phyloP scores from a whole-genome alignment of 495 filamentous ascomycete genomes.

The Xylaria sp. region DNA sequence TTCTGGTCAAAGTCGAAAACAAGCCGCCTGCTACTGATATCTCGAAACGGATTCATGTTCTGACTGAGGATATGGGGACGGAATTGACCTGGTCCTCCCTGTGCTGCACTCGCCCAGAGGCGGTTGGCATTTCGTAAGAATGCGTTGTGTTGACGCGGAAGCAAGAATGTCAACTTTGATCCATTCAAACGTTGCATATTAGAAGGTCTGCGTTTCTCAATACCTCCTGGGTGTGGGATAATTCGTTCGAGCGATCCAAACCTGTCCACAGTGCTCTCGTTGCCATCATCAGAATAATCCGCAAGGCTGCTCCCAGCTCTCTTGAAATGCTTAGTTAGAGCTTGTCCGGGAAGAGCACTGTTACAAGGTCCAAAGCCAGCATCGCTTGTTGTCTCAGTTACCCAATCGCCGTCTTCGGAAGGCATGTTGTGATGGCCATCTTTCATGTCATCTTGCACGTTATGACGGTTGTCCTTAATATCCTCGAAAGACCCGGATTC shows the following conservation, averaged over 20 bases:
- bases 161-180: slow-evolving; percentile 35
- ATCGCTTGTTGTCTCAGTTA: slow-evolving; percentile 39
- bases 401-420: slow-evolving; percentile 35
- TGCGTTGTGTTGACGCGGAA: slow-evolving; percentile 33
- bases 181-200: slow-evolving; percentile 34
- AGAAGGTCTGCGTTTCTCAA: slow-evolving; percentile 11
- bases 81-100: slow-evolving; percentile 28
- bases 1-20: slow-evolving; percentile 19
- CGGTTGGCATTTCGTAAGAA: slow-evolving; percentile 39
- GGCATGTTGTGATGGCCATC: not conserved
- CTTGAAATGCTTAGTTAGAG: slow-evolving; percentile 29
- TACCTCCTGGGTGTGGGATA: slow-evolving; percentile 33
- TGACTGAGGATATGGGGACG: slow-evolving; percentile 31
- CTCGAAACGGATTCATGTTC: slow-evolving; percentile 36
- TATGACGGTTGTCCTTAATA: not conserved
- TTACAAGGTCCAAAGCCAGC: slow-evolving; percentile 28
- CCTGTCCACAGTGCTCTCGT: slow-evolving; percentile 15
- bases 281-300: slow-evolving; percentile 42
- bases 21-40: slow-evolving; percentile 24
- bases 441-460: not conserved
- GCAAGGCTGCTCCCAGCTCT: slow-evolving; percentile 49
- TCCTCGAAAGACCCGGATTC: not conserved
- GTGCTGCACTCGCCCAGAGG: slow-evolving; percentile 25
- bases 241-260: slow-evolving; percentile 38
- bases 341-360: not conserved